Evolutionary conservation across 768 basidiomycete species (phyloP).

Genomic region (Lentinula edodes): DNA sequence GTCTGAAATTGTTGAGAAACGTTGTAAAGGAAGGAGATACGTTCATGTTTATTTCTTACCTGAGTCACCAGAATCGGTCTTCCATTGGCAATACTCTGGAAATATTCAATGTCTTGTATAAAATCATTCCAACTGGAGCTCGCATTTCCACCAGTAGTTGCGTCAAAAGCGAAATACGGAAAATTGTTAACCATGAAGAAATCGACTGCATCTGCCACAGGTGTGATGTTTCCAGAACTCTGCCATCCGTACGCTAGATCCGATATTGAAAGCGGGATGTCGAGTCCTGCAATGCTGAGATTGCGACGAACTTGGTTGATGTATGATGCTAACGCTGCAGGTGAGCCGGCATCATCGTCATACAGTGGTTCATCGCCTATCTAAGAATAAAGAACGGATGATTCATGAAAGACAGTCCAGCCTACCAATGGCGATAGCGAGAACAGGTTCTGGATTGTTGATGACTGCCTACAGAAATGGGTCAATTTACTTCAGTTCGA

Average conservation of each 20-base stretch:
- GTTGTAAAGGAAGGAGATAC: too few species aligned
- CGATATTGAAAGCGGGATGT: slow-evolving; percentile 12
- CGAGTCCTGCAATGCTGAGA: slow-evolving; percentile 9
- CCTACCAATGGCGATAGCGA: slow-evolving; percentile 12
- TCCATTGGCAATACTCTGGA: slow-evolving; percentile 9
- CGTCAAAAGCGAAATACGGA: slow-evolving; percentile 13
- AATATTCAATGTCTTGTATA: slow-evolving; percentile 10
- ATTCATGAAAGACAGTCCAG: not conserved
- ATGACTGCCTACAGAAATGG: slow-evolving; percentile 8
- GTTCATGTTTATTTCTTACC: not conserved
- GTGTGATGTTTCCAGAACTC: slow-evolving; percentile 11
- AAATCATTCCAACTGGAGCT: slow-evolving; percentile 9
- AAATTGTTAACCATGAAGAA: slow-evolving; percentile 15
- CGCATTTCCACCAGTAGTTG: slow-evolving; percentile 9
- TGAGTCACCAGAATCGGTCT: slow-evolving; percentile 12
- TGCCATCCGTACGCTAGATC: slow-evolving; percentile 13
- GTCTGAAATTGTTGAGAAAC: not conserved
- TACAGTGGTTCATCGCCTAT: slow-evolving; percentile 12
- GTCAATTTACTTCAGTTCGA: not conserved
- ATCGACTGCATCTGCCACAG: slow-evolving; percentile 8
- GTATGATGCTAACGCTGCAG: slow-evolving; percentile 9
- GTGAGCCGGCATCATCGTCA: slow-evolving; percentile 11
- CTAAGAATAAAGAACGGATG: not conserved
- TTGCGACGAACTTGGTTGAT: slow-evolving; percentile 10
- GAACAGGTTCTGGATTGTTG: slow-evolving; percentile 11